These are phyloP conservation scores for Recurvomyces mirabilis DNA, from an alignment of 495 filamentous ascomycete species.

Conservation along the genomic window DNA sequence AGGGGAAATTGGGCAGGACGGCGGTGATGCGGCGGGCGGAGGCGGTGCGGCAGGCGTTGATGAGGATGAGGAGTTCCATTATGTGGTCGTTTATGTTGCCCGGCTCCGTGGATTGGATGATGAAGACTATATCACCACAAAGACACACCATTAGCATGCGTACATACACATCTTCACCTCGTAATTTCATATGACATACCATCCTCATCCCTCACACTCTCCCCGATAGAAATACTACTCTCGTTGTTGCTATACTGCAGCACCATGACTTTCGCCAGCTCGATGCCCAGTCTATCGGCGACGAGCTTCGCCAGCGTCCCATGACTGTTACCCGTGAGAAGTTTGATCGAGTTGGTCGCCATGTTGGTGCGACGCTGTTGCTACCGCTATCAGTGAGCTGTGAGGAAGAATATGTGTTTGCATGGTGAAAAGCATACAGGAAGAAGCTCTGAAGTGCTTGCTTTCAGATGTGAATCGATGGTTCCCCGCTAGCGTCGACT, in stretches of 20 bases:
- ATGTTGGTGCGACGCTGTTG: slow-evolving; percentile 31
- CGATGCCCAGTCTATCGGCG: slow-evolving; percentile 85
- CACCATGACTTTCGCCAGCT: slow-evolving; percentile 84
- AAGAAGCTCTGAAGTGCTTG: background rate
- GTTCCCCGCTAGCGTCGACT: too few species aligned
- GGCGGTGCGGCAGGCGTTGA: slow-evolving; percentile 95
- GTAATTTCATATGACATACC: slow-evolving; percentile 44
- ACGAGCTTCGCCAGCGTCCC: slow-evolving; percentile 80
- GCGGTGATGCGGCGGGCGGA: slow-evolving; percentile 88
- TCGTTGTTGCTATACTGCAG: slow-evolving; percentile 97
- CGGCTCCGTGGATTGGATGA: slow-evolving; percentile 87
- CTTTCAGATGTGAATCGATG: too few species aligned
- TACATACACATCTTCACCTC: too few species aligned
- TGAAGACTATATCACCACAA: too few species aligned
- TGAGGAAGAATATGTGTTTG: background rate
- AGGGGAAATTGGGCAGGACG: slow-evolving; percentile 92
- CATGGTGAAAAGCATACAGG: background rate
- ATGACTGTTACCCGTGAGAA: slow-evolving; percentile 92
- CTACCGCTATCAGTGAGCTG: background rate
- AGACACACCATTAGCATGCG: too few species aligned
- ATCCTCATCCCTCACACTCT: slow-evolving; percentile 95
- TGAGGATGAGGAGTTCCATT: slow-evolving; percentile 98
- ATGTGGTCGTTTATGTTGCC: slow-evolving; percentile 97
- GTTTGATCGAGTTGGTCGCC: slow-evolving; percentile 85
- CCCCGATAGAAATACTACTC: slow-evolving; percentile 91